Evolutionary conservation across 768 basidiomycete genomes (phyloP), one percentile per base, ranked within the genome.

Genomic region (Pulveroboletus sp.): DNA sequence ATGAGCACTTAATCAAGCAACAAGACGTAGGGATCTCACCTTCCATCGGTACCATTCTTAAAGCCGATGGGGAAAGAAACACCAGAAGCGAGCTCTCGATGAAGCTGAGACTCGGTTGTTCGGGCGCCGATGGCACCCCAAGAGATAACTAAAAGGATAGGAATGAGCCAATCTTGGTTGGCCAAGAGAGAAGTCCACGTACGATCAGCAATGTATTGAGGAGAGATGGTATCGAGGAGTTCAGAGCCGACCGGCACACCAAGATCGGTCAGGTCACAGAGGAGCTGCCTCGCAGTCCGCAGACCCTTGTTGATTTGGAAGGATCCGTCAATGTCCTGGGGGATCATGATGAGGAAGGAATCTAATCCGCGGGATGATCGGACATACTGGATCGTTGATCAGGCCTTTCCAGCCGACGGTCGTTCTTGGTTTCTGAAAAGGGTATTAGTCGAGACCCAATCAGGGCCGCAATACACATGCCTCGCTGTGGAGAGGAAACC

Each of bases 11-110:
- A 43, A 10, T 24, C 24, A 49, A 47, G 8, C 9, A 40, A 5
- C 1, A 12, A 11, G 32, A 23, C 16, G 5, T 10, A 9, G 13
- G 16, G 29, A 38, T 46, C 68, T 46, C 55, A 80, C 81, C 83
- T 84, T 46, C 97, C 97, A 67, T 98, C 95, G 4, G 97, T 99
- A 45, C 97, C 95, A 66, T 99, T 99, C 72, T 99, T 99, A 84
- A 99, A 99, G 9, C 93, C 91, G 55, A 97, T 92, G 19, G 97
- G 94, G 85, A 97, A 98, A 43, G 94, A 97, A 21, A 90, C 86
- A 62, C 94, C 95, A 4, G 89, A 93, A 5, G 93, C 94, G 38
- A 97, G 85, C 69, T 97, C 97, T 50, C 97, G 85, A 64, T 98
- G 97, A 8, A 99, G 82, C 69, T 98, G 95, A 4, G 89, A 91